phyloP scores from a whole-genome alignment of 495 filamentous ascomycete species.

The Viridothelium virens region DNA sequence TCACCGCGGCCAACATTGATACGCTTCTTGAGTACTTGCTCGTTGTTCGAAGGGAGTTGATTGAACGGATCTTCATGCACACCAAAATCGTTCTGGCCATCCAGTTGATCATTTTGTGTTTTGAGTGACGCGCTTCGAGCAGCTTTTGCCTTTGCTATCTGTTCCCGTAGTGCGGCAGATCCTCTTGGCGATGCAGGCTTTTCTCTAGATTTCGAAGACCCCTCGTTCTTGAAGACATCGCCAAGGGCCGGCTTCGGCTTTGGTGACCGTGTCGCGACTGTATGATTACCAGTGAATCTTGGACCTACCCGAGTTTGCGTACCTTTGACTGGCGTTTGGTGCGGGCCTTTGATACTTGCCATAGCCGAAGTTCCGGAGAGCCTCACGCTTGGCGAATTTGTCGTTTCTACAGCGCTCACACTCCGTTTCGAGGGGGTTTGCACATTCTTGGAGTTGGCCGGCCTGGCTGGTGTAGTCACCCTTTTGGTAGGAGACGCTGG shows the following conservation, averaged over 20 bases:
- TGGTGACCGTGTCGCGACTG: conserved; percentile 41
- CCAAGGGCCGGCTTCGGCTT: conserved; percentile 50
- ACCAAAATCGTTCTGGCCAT: conserved; percentile 26
- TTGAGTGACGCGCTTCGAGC: conserved; percentile 54
- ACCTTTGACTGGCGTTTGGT: conserved; percentile 7
- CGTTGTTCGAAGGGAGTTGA: conserved; percentile 31
- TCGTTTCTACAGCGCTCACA: conserved; percentile 9
- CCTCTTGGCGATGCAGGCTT: conserved; percentile 31
- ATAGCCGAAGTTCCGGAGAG: conserved; percentile 1
- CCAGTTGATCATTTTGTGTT: conserved; percentile 19
- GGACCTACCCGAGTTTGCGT: conserved; percentile 14
- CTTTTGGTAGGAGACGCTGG: conserved; percentile 33
- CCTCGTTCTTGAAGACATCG: conserved; percentile 38
- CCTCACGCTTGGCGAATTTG: neutral
- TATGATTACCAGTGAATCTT: conserved; percentile 44
- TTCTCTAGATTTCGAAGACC: conserved; percentile 14
- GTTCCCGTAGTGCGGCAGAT: conserved; percentile 75
- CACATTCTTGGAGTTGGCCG: conserved; percentile 12
- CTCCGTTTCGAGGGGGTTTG: conserved; percentile 26
- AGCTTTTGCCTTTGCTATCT: conserved; percentile 89
- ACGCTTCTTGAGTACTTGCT: conserved; percentile 61
- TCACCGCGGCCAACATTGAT: conserved; percentile 68
- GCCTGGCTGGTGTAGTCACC: conserved; percentile 17
- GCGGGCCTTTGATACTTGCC: neutral
- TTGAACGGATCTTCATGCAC: conserved; percentile 36